Evolutionary conservation across 805 yeast species (phyloP), one percentile per base, ranked within the genome.

Genomic region (Debaryomyces tyrocola): DNA sequence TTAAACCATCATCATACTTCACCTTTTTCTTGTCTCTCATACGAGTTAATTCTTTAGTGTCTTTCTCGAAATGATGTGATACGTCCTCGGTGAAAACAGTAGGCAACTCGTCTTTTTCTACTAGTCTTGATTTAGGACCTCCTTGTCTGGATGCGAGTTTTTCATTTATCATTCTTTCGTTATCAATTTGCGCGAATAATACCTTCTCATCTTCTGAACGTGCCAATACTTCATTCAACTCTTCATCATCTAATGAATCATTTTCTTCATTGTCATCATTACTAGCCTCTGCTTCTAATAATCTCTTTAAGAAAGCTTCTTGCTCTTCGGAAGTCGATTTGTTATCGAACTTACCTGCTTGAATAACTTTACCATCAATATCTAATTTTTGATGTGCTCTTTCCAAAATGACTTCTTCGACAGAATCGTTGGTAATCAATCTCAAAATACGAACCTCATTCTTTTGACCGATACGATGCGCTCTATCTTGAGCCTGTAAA

Each of bases 401-500:
- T 58, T 87, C 92, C 56, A 87, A 73, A 50, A 87, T 87, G 21
- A 84, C 85, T 60, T 87, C 95, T 68, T 87, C 95, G 29, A 87
- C 90, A 2, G 95, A 45, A 59, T 87, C 92, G 44, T 84, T 81
- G 2, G 92, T 85, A 52, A 87, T 87, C 62, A 87, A 77, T 67
- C 95, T 77, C 62, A 87, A 75, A 56, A 87, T 87, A 63, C 92
- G 74, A 46, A 87, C 95, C 63, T 87, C 95, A 63, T 87, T 87
- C 75, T 87, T 87, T 61, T 87, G 95, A 37, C 95, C 95, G 64
- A 87, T 87, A 76, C 95, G 80, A 65, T 87, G 95, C 1, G 95
- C 95, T 73, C 95, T 78, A 67, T 87, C 95, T 67, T 87, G 95
- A 1, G 94, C 95, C 64, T 87, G 95, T 60, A 87, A 79, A 81